Evolutionary conservation across 768 basidiomycete species (phyloP), one percentile per base, ranked within the genome.

Genomic region (Brasilioporus rufonigricans): DNA sequence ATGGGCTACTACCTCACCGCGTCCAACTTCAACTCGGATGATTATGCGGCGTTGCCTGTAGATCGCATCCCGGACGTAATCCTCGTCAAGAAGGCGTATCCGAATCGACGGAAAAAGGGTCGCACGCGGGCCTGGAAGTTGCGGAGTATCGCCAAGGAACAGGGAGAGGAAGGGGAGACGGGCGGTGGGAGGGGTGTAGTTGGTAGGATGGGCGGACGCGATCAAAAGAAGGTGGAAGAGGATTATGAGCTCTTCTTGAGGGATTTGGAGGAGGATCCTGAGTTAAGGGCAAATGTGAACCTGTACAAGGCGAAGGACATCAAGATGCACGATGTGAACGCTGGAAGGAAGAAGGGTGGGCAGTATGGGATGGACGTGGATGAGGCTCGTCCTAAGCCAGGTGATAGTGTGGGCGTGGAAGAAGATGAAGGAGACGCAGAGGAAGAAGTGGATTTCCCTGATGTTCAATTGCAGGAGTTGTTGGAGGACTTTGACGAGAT

Each of bases 231-330:
- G 77, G 91, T 98, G 54, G 94, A 98, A 62, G 86, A 92, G 68
- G 96, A 99, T 67, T 99, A 98, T 72, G 97, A 98, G 76, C 59
- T 91, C 48, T 99, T 99, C 83, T 75, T 98, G 72, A 82, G 89
- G 44, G 94, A 97, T 58, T 73, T 98, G 46, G 94, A 97, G 72
- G 96, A 98, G 70, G 95, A 98, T 73, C 86, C 87, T 21, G 95
- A 98, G 76, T 75, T 98, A 76, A 83, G 96, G 36, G 79, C 80
- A 6, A 83, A 83, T 10, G 86, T 98, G 62, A 95, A 97, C 71
- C 65, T 98, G 52, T 98, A 96, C 78, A 90, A 86, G 73, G 76
- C 82, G 4, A 79, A 62, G 59, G 77, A 84, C 52, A 79, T 78
- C 47, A 76, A 76, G 62, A 82, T 85, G 80, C 60, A 59, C 14